Percentiles rank a stretch among this genome's conserved stretches.
These are phyloP conservation scores for Lolium rigidum DNA, from an alignment of 176 grass and related monocot genomes.

Conservation along the genomic window DNA sequence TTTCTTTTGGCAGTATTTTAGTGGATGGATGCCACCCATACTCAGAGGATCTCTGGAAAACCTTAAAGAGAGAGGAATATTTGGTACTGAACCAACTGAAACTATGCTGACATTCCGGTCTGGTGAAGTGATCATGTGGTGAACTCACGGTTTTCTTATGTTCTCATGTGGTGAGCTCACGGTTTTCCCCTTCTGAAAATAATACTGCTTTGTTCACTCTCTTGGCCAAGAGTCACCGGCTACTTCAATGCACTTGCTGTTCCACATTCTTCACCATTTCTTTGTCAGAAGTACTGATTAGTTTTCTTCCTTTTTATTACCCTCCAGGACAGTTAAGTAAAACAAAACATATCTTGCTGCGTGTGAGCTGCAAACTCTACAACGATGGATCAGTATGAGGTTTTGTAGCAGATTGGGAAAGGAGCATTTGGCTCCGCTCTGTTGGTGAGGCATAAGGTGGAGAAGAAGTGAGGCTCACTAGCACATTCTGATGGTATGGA, in stretches of 20 bases:
- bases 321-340: constrained; percentile 28
- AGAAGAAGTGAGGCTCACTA: constrained; percentile 72
- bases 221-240: too few species aligned
- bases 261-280: too few species aligned
- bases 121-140: too few species aligned
- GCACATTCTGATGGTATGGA: constrained; percentile 19
- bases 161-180: too few species aligned
- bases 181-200: too few species aligned
- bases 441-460: constrained; percentile 87
- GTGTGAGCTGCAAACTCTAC: constrained; percentile 25
- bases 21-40: constrained; percentile 83
- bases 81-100: too few species aligned
- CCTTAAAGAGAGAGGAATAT: constrained; percentile 46
- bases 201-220: too few species aligned
- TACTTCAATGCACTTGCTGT: too few species aligned
- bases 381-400: constrained; percentile 92
- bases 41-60: constrained; percentile 91
- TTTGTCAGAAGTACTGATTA: too few species aligned
- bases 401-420: constrained; percentile 96
- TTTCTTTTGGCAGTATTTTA: constrained; percentile 71
- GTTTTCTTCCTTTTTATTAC: too few species aligned
- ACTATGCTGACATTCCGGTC: too few species aligned
- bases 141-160: too few species aligned
- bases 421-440: constrained; percentile 93
- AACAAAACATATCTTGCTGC: constrained; percentile 19